Percentiles rank a stretch among this genome's conserved stretches.
phyloP scores from a whole-genome alignment of 2,329 filamentous ascomycete genomes.

The Madurella fahalii region DNA sequence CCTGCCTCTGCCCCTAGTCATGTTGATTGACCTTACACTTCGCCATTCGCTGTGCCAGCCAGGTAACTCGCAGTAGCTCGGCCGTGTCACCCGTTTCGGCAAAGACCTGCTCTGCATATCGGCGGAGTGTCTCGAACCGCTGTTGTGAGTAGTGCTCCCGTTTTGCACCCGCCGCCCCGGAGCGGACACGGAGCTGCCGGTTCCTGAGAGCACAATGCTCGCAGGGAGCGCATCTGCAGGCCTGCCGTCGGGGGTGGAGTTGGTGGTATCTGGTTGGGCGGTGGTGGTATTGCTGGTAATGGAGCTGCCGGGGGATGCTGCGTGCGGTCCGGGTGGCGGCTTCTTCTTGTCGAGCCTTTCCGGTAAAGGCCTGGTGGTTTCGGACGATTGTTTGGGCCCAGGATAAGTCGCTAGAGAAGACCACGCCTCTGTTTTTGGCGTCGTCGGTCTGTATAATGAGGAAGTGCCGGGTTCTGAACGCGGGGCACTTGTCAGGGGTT shows the following conservation, averaged over 20 bases:
- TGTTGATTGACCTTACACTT: no score
- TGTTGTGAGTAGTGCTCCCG: not conserved
- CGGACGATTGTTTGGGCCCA: not conserved
- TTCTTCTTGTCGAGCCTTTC: not conserved
- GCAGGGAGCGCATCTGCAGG: no score
- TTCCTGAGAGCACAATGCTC: no score
- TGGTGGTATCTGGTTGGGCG: no score
- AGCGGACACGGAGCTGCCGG: no score
- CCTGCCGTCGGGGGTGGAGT: no score
- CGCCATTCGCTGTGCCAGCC: not conserved
- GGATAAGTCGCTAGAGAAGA: not conserved
- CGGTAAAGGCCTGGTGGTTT: not conserved
- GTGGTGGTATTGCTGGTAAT: not conserved
- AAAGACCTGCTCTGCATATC: not conserved
- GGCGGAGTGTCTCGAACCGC: not conserved
- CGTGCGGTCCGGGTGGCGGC: not conserved
- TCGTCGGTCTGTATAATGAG: not conserved
- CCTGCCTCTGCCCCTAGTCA: no score
- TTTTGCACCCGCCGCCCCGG: not conserved
- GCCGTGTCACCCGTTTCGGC: conserved; percentile 1
- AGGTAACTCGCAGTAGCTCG: not conserved
- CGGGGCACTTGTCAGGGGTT: not conserved
- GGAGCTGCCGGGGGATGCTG: not conserved
- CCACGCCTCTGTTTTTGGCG: not conserved
- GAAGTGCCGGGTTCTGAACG: not conserved